Evolutionary conservation across 176 grass and related monocot genomes (phyloP).

Genomic region (Calamus simplicifolius): DNA sequence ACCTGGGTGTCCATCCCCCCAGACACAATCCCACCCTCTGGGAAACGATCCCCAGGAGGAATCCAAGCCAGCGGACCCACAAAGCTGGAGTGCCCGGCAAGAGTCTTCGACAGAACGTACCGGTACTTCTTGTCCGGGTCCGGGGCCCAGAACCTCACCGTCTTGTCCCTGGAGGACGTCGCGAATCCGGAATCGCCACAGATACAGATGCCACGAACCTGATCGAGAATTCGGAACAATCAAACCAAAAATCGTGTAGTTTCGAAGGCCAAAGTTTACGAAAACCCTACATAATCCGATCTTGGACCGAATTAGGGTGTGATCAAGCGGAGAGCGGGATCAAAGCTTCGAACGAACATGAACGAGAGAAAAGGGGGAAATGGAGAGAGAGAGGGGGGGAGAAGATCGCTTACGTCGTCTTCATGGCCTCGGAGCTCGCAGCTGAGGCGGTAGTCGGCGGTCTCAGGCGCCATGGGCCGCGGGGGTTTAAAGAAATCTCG

Average conservation of each 20-base stretch:
- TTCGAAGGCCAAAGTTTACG: too few species aligned
- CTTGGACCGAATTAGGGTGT: too few species aligned
- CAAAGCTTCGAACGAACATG: background rate
- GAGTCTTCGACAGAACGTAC: conserved; percentile 67
- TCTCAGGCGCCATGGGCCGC: conserved; percentile 16
- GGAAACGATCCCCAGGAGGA: conserved; percentile 49
- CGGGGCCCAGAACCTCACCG: conserved; percentile 57
- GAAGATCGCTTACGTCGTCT: conserved; percentile 58
- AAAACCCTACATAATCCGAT: too few species aligned
- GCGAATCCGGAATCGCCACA: conserved; percentile 78
- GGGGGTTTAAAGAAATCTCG: background rate
- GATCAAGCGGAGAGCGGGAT: too few species aligned
- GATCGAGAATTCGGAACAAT: conserved; percentile 1
- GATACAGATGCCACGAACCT: conserved; percentile 90
- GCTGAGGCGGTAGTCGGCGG: conserved; percentile 55
- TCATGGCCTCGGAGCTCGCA: conserved; percentile 62
- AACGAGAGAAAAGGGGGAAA: background rate
- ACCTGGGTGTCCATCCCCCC: conserved; percentile 89
- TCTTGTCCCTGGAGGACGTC: conserved; percentile 76
- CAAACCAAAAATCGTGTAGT: background rate
- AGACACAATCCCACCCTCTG: conserved; percentile 78
- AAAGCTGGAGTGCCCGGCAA: conserved; percentile 76
- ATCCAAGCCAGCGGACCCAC: conserved; percentile 86
- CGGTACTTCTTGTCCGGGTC: conserved; percentile 40
- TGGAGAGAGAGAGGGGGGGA: background rate